Evolutionary conservation across 805 yeast genomes (phyloP).

Genomic region (Starmerella scarabaei): DNA sequence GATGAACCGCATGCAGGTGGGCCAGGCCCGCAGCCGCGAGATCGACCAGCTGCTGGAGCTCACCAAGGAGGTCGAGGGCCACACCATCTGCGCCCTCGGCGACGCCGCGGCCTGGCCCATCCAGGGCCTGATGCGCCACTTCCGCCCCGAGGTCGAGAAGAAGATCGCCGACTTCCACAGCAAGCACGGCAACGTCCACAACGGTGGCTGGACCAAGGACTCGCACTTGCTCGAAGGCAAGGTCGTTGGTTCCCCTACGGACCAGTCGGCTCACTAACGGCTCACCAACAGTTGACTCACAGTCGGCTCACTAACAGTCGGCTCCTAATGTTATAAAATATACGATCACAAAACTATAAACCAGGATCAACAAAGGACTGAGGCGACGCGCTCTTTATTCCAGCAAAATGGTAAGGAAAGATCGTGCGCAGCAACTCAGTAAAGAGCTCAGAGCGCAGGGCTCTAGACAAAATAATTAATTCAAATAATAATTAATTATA

Average conservation of each 20-base stretch:
- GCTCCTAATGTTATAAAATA: no score
- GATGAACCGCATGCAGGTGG: conserved; percentile 69
- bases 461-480: no score
- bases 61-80: conserved; percentile 80
- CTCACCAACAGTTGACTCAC: no score
- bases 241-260: conserved; percentile 37
- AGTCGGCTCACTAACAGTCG: no score
- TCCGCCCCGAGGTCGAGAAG: conserved; percentile 70
- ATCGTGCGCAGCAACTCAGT: no score
- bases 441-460: no score
- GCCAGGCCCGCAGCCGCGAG: conserved; percentile 70
- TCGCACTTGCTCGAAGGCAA: conserved; percentile 50
- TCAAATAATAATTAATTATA: no score
- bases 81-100: conserved; percentile 83
- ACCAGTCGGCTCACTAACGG: conserved; percentile 14
- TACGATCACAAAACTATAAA: no score
- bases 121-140: conserved; percentile 74
- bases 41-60: conserved; percentile 76
- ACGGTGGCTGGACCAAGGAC: conserved; percentile 69
- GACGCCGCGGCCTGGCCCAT: conserved; percentile 93
- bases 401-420: no score
- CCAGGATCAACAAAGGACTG: no score
- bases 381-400: no score
- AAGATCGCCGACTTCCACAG: conserved; percentile 53
- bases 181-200: conserved; percentile 37